phyloP scores from a whole-genome alignment of 75 land plant species.

The Adiantum capillusveneris region DNA sequence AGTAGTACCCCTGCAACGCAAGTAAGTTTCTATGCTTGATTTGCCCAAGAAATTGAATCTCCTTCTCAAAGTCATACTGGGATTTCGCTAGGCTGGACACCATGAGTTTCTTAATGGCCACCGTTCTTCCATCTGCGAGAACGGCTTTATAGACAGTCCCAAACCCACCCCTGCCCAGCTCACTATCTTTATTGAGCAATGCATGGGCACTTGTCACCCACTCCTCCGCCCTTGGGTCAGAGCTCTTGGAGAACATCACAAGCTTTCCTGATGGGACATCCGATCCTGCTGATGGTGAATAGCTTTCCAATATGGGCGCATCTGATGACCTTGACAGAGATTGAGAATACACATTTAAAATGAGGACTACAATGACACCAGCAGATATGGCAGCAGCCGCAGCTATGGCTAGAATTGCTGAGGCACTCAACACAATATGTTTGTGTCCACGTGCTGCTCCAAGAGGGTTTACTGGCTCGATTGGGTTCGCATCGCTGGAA shows the following conservation, averaged over 20 bases:
- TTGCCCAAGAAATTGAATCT: constrained; percentile 62
- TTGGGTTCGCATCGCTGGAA: constrained; percentile 14
- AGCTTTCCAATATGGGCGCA: constrained; percentile 20
- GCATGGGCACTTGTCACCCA: constrained; percentile 62
- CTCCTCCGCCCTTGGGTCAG: constrained; percentile 44
- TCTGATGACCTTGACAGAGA: constrained; percentile 32
- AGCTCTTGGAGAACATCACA: constrained; percentile 53
- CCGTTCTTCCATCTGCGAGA: constrained; percentile 65
- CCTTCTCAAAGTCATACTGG: constrained; percentile 83
- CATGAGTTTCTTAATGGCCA: constrained; percentile 90
- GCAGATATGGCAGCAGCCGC: constrained; percentile 74
- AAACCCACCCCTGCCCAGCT: constrained; percentile 92
- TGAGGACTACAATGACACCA: constrained; percentile 62
- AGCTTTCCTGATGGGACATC: constrained; percentile 48
- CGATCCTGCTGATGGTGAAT: constrained; percentile 9
- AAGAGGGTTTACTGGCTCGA: not conserved
- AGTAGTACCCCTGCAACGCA: constrained; percentile 79
- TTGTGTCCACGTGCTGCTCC: constrained; percentile 12
- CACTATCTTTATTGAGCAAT: constrained; percentile 81
- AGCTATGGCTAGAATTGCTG: constrained; percentile 81
- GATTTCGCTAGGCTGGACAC: constrained; percentile 74
- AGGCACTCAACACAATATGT: constrained; percentile 73
- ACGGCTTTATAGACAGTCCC: constrained; percentile 74
- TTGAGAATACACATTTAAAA: constrained; percentile 67
- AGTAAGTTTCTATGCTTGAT: constrained; percentile 65